phyloP scores from a whole-genome alignment of 2,329 filamentous ascomycete species.

The Monascus ruber region DNA sequence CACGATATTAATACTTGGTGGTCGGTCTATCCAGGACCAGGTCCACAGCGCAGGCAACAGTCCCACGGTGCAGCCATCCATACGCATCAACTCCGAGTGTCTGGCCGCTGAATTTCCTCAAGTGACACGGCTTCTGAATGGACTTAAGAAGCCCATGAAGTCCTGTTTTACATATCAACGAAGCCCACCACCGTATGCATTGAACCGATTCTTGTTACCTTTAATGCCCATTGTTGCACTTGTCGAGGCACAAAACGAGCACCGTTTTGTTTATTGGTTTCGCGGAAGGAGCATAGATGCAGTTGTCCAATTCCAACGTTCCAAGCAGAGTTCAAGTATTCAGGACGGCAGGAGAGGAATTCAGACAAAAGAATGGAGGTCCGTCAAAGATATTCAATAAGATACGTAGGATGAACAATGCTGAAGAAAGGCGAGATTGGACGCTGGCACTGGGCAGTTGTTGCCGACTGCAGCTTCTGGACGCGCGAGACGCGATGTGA shows the following conservation, averaged over 20 bases:
- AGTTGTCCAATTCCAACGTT: not conserved
- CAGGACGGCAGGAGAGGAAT: constrained; percentile 2
- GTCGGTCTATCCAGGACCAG: constrained; percentile 82
- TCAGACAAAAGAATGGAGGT: constrained; percentile 1
- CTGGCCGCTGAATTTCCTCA: constrained; percentile 79
- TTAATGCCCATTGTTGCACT: constrained; percentile 34
- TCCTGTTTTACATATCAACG: constrained; percentile 39
- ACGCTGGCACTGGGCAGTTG: not conserved
- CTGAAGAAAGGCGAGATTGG: not conserved
- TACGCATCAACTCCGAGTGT: constrained; percentile 94
- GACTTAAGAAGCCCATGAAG: constrained; percentile 88
- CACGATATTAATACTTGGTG: constrained; percentile 53
- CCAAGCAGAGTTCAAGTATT: not conserved
- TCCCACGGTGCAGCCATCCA: constrained; percentile 93
- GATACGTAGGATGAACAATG: not conserved
- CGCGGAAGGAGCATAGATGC: constrained; percentile 11
- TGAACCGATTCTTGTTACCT: constrained; percentile 18
- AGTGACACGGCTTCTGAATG: constrained; percentile 76
- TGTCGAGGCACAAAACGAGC: constrained; percentile 16
- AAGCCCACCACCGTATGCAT: constrained; percentile 1
- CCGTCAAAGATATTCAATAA: not conserved
- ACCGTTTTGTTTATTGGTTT: constrained; percentile 15
- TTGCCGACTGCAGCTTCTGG: not conserved
- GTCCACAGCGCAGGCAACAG: constrained; percentile 80
- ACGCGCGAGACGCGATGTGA: not conserved